Percentiles rank a stretch among this genome's conserved stretches.
Evolutionary conservation across 345 rosid species (phyloP).

Genomic region (Gossypioides kirkii): DNA sequence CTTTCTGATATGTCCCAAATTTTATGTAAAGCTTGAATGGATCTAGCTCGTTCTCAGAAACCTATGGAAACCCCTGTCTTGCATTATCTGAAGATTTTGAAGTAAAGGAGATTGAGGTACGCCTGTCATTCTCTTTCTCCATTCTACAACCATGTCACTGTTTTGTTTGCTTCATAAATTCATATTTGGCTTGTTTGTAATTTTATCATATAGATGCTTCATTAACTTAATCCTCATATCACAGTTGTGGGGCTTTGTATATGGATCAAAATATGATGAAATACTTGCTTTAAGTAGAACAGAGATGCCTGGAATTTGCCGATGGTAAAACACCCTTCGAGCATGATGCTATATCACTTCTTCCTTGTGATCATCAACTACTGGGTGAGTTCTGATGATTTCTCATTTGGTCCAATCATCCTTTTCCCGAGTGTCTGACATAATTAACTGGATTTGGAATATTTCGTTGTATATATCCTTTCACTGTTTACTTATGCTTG

Average conservation of each 20-base stretch:
- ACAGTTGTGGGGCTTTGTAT: conserved; percentile 93
- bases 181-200: background rate
- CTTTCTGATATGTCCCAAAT: conserved; percentile 7
- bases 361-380: background rate
- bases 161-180: background rate
- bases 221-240: conserved; percentile 1
- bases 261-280: conserved; percentile 83
- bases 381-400: background rate
- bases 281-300: conserved; percentile 60
- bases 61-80: conserved; percentile 89
- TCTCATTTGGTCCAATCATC: background rate
- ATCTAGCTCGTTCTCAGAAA: conserved; percentile 88
- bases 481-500: background rate
- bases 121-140: background rate
- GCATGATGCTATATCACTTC: background rate
- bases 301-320: conserved; percentile 68
- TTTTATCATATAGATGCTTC: background rate
- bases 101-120: conserved; percentile 90
- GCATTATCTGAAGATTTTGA: conserved; percentile 75
- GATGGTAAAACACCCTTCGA: conserved; percentile 40
- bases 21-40: conserved; percentile 55
- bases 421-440: background rate
- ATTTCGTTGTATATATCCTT: background rate
- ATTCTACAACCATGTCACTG: background rate
- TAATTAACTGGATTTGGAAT: background rate